Percentiles rank a stretch among this genome's conserved stretches.
These are phyloP conservation scores for Calonectria multiphialidica DNA, from an alignment of 2,329 filamentous ascomycete species.

Conservation along the genomic window DNA sequence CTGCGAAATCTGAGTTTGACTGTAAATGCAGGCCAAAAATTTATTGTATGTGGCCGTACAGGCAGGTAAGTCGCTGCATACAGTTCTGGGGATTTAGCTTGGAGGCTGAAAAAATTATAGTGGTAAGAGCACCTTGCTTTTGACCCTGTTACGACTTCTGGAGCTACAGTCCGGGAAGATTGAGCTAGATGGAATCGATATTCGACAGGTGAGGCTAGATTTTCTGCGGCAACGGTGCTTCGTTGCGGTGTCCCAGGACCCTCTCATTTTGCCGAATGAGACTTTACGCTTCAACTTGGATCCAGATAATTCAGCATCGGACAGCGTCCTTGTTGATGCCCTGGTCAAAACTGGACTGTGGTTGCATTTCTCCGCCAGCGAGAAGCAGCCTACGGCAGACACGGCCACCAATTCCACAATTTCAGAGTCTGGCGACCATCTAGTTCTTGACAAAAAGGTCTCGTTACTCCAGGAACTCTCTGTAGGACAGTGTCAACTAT, in stretches of 20 bases:
- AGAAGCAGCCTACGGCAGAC: not conserved
- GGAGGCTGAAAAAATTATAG: not conserved
- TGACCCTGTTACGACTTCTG: not conserved
- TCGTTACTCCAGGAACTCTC: not conserved
- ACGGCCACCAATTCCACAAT: no score
- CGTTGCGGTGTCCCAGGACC: not conserved
- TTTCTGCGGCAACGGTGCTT: not conserved
- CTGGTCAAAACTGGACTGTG: not conserved
- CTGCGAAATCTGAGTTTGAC: not conserved
- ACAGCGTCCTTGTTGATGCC: not conserved
- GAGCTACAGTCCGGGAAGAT: not conserved
- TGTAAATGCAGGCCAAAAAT: not conserved
- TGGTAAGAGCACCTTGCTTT: not conserved
- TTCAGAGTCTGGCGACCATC: not conserved
- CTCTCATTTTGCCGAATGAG: not conserved
- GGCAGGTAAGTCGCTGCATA: not conserved
- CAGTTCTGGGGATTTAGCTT: no score
- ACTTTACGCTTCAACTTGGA: not conserved
- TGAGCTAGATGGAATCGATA: not conserved
- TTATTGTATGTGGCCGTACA: not conserved
- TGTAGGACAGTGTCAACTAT: not conserved
- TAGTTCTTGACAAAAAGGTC: not conserved
- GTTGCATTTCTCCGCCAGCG: not conserved
- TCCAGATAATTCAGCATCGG: not conserved
- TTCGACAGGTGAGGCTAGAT: not conserved